Evolutionary conservation across 2,329 filamentous ascomycete species (phyloP), one percentile per base, ranked within the genome.

Genomic region (Aspergillus brasiliensis): DNA sequence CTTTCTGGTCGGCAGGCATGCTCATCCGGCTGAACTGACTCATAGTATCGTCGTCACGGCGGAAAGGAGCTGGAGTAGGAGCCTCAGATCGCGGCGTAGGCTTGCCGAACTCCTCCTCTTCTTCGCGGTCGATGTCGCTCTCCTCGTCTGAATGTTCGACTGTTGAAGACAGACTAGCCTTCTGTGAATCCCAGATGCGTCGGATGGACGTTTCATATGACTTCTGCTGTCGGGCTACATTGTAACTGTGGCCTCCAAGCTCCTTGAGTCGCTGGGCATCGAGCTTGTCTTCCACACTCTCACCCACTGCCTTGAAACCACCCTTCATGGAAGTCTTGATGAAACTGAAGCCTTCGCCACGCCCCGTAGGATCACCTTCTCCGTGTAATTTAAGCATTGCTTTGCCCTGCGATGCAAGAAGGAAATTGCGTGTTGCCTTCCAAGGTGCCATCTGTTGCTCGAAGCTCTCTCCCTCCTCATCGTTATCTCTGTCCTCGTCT

Each of bases 261-360:
- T 88, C 85, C 65, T 87, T 87, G 59, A 83, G 77, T 63, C 81
- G 80, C 69, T 95, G 94, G 15, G 91, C 91, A 72, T 93, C 91
- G 64, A 95, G 87, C 73, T 93, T 91, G 62, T 93, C 90, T 70
- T 92, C 90, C 62, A 93, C 91, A 70, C 91, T 93, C 74, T 97
- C 92, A 19, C 92, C 92, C 25, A 96, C 86, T 19, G 92, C 90
- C 71, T 93, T 91, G 76, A 97, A 99, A 0, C 95, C 95, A 62
- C 95, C 95, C 77, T 99, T 99, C 95, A 99, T 99, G 1, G 92
- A 96, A 0, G 93, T 97, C 72, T 95, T 92, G 75, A 99, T 93
- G 75, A 99, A 97, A 73, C 91, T 97, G 80, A 98, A 97, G 2
- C 91, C 95, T 61, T 97, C 88, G 2, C 95, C 95, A 69, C 93